Evolutionary conservation across 2,329 filamentous ascomycete species (phyloP).

Genomic region (Colletotrichum sp.): DNA sequence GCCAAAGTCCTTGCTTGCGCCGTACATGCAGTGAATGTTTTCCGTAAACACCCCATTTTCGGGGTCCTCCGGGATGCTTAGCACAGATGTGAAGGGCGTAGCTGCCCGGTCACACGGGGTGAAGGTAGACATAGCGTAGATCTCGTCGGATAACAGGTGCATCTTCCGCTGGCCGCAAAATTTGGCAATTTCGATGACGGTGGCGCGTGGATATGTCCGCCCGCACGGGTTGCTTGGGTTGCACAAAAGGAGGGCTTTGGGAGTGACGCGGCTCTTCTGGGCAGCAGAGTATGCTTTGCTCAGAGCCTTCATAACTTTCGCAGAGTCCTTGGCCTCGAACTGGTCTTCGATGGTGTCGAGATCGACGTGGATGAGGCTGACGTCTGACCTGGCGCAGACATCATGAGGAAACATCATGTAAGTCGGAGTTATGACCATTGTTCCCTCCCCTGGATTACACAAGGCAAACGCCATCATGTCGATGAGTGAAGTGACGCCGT

Average conservation of each 20-base stretch:
- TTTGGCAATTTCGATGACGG: not conserved
- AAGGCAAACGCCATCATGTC: not conserved
- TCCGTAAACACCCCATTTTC: not conserved
- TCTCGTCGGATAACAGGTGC: not conserved
- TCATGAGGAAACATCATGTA: slow-evolving; percentile 1
- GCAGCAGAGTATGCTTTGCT: not conserved
- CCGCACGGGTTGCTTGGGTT: slow-evolving; percentile 4
- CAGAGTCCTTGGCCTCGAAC: not conserved
- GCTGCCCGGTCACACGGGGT: not conserved
- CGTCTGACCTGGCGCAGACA: not conserved
- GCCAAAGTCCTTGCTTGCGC: slow-evolving; percentile 7
- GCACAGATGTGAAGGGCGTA: not conserved
- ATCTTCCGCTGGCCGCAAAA: not conserved
- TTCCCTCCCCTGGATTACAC: slow-evolving; percentile 1
- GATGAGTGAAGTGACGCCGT: not conserved
- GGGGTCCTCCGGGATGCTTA: not conserved
- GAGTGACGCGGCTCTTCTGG: not conserved
- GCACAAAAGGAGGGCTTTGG: not conserved
- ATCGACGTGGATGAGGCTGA: not conserved
- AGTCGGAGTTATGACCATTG: not conserved
- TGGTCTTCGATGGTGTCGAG: not conserved
- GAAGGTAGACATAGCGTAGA: slow-evolving; percentile 1
- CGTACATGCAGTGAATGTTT: slow-evolving; percentile 2
- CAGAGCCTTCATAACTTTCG: not conserved
- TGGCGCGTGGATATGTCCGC: not conserved